Evolutionary conservation across 805 yeast species (phyloP), one percentile per base, ranked within the genome.

Genomic region (Aciculoconidium aculeatum): DNA sequence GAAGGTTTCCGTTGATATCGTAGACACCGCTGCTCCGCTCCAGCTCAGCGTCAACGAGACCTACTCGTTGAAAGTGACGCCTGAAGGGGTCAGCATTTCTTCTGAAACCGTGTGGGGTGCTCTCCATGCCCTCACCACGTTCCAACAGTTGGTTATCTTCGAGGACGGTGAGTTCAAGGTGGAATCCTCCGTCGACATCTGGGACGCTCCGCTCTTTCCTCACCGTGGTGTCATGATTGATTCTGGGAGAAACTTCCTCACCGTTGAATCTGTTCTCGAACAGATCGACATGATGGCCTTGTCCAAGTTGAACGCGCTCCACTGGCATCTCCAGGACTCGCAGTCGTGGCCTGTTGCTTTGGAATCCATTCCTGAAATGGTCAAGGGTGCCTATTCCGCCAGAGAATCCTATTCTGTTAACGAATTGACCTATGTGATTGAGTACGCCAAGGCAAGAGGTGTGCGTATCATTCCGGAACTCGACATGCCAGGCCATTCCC

Each of bases 311-410:
- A 62, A 62, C 36, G 46, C 51, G 7, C 44, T 62, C 17, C 69
- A 62, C 35, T 58, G 64, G 62, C 69, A 62, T 35, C 23, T 61
- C n/a, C 47, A 34, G n/a, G 69, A 62, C 37, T 31, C 65, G 5
- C 62, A 58, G 34, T 51, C 61, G 17, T 62, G 68, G 69, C 66
- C 69, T 3, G n/a, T 62, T 7, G 41, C 46, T 19, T 27, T 62
- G 14, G 30, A 38, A 10, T 15, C 37, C 3, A 55, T 45, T 30
- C 68, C 69, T 0, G 44, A 56, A 24, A 60, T 62, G 67, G 45
- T 44, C 9, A 29, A 47, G 8, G 68, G 52, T 41, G 64, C 67
- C n/a, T 62, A 55, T 36, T 50, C 63, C 4, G 25, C 34, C 1
- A 28, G 36, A 6, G 61, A 61, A 30, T 31, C 39, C 7, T 62